Conservation (phyloP, 2,329 filamentous ascomycete species). For the Pseudopyrenochaeta lycopersici region DNA sequence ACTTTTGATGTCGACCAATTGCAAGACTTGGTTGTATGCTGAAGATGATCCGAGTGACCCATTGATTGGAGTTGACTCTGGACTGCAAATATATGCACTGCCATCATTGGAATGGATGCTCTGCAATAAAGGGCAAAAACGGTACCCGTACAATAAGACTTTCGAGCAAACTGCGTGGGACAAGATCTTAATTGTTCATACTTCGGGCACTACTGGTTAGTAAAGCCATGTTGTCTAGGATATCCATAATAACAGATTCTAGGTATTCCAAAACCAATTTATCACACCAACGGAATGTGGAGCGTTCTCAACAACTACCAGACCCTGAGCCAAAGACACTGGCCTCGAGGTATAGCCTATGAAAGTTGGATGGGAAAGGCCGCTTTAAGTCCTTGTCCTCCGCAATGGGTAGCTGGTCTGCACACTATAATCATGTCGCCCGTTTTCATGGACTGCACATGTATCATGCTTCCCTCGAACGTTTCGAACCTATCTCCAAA, state of each 20-base stretch:
- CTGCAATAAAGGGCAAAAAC: neutral
- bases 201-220: conserved; percentile 26
- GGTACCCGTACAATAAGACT: conserved; percentile 21
- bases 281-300: conserved; percentile 19
- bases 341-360: conserved; percentile 21
- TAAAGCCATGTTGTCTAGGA: neutral
- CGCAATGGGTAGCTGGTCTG: conserved; percentile 28
- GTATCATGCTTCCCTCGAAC: conserved; percentile 16
- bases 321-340: conserved; percentile 14
- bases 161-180: conserved; percentile 22
- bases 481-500: conserved; percentile 3
- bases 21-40: conserved; percentile 20
- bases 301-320: neutral
- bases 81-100: conserved; percentile 2
- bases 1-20: conserved; percentile 12
- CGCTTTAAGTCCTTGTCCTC: conserved; percentile 18
- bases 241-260: too few species aligned
- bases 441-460: conserved; percentile 10
- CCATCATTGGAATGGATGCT: conserved; percentile 20
- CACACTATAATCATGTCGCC: conserved; percentile 12
- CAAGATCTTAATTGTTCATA: conserved; percentile 26
- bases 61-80: neutral
- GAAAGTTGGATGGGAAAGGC: conserved; percentile 20
- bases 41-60: conserved; percentile 10
- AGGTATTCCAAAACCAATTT: conserved; percentile 21